Percentiles rank a stretch among this genome's conserved stretches.
Conservation (phyloP, 2,329 filamentous ascomycete genomes). For the Cercospora zeae-maydis region DNA sequence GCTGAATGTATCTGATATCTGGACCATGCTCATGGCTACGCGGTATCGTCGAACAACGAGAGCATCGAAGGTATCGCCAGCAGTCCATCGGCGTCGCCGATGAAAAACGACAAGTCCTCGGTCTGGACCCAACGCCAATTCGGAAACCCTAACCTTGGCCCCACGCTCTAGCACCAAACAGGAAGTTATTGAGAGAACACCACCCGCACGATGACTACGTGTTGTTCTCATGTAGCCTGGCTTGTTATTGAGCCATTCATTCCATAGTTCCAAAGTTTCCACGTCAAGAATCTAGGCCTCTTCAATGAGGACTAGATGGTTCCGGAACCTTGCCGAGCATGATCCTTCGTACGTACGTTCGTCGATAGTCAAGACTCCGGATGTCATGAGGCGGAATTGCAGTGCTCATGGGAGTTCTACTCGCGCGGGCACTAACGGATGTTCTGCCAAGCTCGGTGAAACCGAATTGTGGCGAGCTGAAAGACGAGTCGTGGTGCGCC, state of each 20-base stretch:
- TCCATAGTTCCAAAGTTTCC: too few species aligned
- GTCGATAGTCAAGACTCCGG: not conserved
- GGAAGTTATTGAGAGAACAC: not conserved
- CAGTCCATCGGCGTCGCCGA: not conserved
- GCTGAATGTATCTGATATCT: not conserved
- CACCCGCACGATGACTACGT: not conserved
- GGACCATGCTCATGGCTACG: not conserved
- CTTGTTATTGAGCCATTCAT: not conserved
- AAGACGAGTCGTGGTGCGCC: not conserved
- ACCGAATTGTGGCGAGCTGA: slow-evolving; percentile 3
- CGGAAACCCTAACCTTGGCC: not conserved
- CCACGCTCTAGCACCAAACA: not conserved
- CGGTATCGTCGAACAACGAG: not conserved
- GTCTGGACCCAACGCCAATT: not conserved
- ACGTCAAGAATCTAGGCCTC: not conserved
- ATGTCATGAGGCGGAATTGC: not conserved
- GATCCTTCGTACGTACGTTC: not conserved
- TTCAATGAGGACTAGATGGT: not conserved
- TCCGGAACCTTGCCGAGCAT: not conserved
- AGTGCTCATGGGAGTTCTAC: not conserved
- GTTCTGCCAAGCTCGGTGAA: slow-evolving; percentile 3
- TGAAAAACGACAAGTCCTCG: not conserved
- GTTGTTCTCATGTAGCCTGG: not conserved
- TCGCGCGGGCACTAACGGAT: slow-evolving; percentile 3
- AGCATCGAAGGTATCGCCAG: not conserved